These are phyloP conservation scores for Verticillium nubilum DNA, from an alignment of 2,329 filamentous ascomycete species.

Conservation along the genomic window DNA sequence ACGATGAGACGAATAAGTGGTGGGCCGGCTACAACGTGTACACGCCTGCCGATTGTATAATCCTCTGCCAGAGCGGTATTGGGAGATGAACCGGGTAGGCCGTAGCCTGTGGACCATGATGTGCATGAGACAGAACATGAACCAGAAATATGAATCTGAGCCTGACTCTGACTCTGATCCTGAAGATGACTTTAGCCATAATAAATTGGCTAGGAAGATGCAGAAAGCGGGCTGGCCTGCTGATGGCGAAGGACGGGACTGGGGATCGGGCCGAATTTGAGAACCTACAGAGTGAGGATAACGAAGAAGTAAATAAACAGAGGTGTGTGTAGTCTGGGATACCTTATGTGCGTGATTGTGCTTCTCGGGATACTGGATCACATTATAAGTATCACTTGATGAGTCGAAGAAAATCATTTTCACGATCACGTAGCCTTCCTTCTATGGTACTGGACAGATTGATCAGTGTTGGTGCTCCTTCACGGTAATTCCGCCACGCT, in stretches of 20 bases:
- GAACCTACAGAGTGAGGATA: neutral
- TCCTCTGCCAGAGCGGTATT: conserved; percentile 7
- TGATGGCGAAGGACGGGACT: conserved; percentile 3
- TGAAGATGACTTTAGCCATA: conserved; percentile 5
- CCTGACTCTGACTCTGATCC: conserved; percentile 3
- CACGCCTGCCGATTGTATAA: conserved; percentile 8
- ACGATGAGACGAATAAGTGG: conserved; percentile 1
- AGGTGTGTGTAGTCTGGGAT: too few species aligned
- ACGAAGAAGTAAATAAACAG: neutral
- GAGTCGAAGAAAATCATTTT: too few species aligned
- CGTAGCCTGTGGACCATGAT: neutral
- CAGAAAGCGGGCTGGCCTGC: conserved; percentile 10
- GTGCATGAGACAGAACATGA: conserved; percentile 1
- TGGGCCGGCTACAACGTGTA: conserved; percentile 6
- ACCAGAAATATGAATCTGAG: conserved; percentile 4
- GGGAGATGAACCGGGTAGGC: conserved; percentile 8
- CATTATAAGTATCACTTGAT: too few species aligned
- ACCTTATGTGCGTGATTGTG: too few species aligned
- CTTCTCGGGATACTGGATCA: too few species aligned
- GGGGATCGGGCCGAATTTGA: conserved; percentile 8
- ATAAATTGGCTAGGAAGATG: conserved; percentile 6
- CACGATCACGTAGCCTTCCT: too few species aligned
- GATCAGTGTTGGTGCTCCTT: too few species aligned
- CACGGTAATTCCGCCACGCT: too few species aligned
- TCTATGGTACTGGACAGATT: too few species aligned